phyloP scores from a whole-genome alignment of 495 filamentous ascomycete species.

The Aspergillus egyptiacus region DNA sequence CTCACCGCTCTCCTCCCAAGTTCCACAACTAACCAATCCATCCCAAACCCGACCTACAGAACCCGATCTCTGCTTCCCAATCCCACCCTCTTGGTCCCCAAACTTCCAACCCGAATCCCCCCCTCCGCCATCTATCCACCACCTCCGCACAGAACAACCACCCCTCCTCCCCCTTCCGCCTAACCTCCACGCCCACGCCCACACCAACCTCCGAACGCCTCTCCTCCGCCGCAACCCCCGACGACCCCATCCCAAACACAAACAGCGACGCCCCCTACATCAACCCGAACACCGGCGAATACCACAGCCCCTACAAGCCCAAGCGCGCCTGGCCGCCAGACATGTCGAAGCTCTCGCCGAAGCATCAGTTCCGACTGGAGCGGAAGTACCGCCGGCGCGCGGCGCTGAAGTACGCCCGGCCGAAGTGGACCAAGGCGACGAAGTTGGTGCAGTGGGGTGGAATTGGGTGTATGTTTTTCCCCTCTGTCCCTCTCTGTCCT shows the following conservation, averaged over 20 bases:
- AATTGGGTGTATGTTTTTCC: constrained; percentile 52
- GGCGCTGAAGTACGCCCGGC: constrained; percentile 66
- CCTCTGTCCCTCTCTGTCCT: neutral
- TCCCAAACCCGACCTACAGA: no score
- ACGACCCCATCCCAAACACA: constrained; percentile 2
- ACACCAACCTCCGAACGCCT: constrained; percentile 5
- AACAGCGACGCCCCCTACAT: neutral
- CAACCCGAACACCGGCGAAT: constrained; percentile 15
- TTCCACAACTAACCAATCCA: no score
- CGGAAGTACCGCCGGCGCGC: constrained; percentile 63
- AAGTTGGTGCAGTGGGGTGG: constrained; percentile 63
- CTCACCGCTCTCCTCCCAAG: no score
- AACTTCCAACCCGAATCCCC: neutral
- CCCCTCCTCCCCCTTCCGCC: constrained; percentile 31
- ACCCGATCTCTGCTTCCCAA: no score
- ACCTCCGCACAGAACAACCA: no score
- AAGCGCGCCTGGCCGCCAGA: constrained; percentile 91
- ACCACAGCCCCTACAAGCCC: constrained; percentile 62
- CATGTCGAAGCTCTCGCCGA: constrained; percentile 68
- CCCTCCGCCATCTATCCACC: neutral
- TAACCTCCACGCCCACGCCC: constrained; percentile 21
- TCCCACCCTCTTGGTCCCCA: no score
- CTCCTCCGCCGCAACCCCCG: no score
- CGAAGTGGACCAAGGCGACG: constrained; percentile 66
- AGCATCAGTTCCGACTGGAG: constrained; percentile 71